phyloP scores from a whole-genome alignment of 345 rosid genomes.

The Mallotus nudiflorus region DNA sequence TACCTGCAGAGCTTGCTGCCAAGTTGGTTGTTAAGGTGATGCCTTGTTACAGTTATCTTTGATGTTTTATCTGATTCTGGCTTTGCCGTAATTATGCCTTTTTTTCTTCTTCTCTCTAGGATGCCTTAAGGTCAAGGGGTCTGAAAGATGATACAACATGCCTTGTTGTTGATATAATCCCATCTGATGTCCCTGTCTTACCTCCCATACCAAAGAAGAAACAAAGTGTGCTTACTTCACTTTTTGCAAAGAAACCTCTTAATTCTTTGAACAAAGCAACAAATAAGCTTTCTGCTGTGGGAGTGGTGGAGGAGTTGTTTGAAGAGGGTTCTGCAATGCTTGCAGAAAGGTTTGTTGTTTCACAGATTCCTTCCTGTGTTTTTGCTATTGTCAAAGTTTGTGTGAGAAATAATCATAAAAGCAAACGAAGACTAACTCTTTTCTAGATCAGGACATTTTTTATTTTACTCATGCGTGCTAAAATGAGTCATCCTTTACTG shows the following conservation, averaged over 20 bases:
- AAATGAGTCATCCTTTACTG: not conserved
- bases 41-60: not conserved
- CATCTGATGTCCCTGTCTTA: slow-evolving; percentile 68
- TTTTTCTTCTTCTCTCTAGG: slow-evolving; percentile 45
- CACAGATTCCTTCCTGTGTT: not conserved
- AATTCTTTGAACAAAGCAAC: slow-evolving; percentile 52
- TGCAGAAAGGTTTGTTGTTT: slow-evolving; percentile 68
- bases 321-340: slow-evolving; percentile 99
- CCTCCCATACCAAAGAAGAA: slow-evolving; percentile 73
- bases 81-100: slow-evolving; percentile 2
- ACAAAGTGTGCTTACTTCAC: slow-evolving; percentile 55
- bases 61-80: not conserved
- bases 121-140: slow-evolving; percentile 94
- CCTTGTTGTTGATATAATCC: slow-evolving; percentile 95
- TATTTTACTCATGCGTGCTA: not conserved
- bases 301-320: slow-evolving; percentile 94
- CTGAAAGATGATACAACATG: slow-evolving; percentile 99
- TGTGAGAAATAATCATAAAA: not conserved
- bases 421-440: not conserved
- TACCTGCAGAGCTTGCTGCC: slow-evolving; percentile 96
- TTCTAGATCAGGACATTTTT: not conserved
- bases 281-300: slow-evolving; percentile 87
- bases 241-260: slow-evolving; percentile 59
- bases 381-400: not conserved
- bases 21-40: slow-evolving; percentile 95